A percentile compares a stretch with the other conserved stretches of the same genome.
Evolutionary conservation across 208 protist genomes (phyloP).

Genomic region (Trypanosoma avium): DNA sequence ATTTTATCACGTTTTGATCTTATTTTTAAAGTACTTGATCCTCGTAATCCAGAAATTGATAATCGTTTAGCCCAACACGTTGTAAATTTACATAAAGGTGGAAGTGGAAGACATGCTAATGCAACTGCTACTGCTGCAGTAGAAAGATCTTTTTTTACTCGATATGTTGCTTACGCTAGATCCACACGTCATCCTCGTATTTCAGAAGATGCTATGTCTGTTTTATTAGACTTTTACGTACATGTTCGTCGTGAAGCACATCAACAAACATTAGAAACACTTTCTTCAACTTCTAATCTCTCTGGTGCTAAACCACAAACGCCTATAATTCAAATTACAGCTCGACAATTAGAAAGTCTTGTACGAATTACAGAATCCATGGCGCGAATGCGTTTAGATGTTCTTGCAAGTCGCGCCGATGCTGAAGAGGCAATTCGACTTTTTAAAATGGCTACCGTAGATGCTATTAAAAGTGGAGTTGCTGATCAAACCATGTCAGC

Average conservation of each 20-base stretch:
- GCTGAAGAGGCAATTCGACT: constrained; percentile 96
- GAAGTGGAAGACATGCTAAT: constrained; percentile 44
- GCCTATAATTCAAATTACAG: constrained; percentile 95
- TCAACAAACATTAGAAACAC: constrained; percentile 67
- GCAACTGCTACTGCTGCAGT: constrained; percentile 28
- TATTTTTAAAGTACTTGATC: constrained; percentile 99
- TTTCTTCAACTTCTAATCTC: constrained; percentile 32
- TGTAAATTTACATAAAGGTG: constrained; percentile 95
- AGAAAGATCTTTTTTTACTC: constrained; percentile 90
- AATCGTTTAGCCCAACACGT: constrained; percentile 95
- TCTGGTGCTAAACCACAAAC: constrained; percentile 26
- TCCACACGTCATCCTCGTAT: constrained; percentile 91
- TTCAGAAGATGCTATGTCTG: constrained; percentile 88
- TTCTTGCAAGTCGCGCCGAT: constrained; percentile 84
- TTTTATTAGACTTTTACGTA: constrained; percentile 96
- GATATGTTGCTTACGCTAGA: constrained; percentile 94
- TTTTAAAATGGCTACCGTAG: constrained; percentile 94
- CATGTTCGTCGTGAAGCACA: constrained; percentile 86
- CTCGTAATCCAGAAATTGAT: constrained; percentile 92
- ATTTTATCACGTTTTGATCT: constrained; percentile 99
- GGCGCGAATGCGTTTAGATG: constrained; percentile 95
- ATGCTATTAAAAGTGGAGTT: constrained; percentile 88
- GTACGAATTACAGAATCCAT: constrained; percentile 97
- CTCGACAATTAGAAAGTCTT: constrained; percentile 94
- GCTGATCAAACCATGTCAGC: constrained; percentile 79